A percentile compares a stretch with the other conserved stretches of the same genome.
phyloP scores from a whole-genome alignment of 768 basidiomycete species.

The Agrocybe chaxingu region DNA sequence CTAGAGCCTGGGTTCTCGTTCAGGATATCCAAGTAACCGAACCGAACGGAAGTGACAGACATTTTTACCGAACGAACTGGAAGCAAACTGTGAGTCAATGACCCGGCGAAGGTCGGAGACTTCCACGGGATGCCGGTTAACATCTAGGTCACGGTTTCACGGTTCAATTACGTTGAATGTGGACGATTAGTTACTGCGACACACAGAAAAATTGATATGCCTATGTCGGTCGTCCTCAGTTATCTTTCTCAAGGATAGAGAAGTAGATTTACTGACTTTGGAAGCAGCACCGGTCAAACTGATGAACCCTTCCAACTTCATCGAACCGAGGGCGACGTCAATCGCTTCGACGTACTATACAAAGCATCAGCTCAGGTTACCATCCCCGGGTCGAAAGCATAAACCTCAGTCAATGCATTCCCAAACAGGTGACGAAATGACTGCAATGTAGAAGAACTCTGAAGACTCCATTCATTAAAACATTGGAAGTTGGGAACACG shows the following conservation, averaged over 20 bases:
- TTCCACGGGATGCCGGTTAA: conserved; percentile 74
- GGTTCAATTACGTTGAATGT: conserved; percentile 4
- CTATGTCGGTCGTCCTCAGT: conserved; percentile 37
- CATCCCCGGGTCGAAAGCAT: conserved; percentile 13
- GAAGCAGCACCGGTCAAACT: conserved; percentile 73
- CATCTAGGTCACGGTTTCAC: conserved; percentile 41
- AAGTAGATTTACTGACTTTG: conserved; percentile 44
- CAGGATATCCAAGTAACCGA: not conserved
- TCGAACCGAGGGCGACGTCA: conserved; percentile 39
- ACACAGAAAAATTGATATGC: conserved; percentile 86
- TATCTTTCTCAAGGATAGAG: not conserved
- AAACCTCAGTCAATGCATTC: conserved; percentile 64
- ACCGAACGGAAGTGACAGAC: conserved; percentile 34
- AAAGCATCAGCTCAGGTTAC: not conserved
- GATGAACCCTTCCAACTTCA: conserved; percentile 78
- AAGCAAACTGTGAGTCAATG: conserved; percentile 63
- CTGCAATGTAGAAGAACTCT: conserved; percentile 65
- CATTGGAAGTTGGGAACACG: not conserved
- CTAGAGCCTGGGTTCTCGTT: conserved; percentile 49
- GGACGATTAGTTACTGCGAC: conserved; percentile 17
- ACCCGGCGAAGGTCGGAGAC: conserved; percentile 63
- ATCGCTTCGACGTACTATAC: conserved; percentile 69
- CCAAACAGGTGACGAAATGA: conserved; percentile 78
- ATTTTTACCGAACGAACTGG: conserved; percentile 72
- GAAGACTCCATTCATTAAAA: conserved; percentile 3